Evolutionary conservation across 2,329 filamentous ascomycete species (phyloP).

Genomic region (Beauveria sp.): DNA sequence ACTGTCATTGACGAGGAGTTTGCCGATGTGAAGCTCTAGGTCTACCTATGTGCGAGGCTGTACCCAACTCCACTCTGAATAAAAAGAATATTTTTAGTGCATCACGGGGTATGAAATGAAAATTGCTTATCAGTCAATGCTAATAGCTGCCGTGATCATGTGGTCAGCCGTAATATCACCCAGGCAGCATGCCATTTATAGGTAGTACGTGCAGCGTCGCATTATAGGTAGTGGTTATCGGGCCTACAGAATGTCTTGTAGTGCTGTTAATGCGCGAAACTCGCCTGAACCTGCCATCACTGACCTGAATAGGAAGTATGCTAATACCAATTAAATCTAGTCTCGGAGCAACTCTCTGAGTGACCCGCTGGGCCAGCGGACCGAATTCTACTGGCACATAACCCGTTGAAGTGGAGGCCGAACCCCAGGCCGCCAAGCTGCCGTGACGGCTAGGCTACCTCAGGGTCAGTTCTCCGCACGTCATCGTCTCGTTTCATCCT

Average conservation of each 20-base stretch:
- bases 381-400: too few relatives aligned
- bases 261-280: background rate
- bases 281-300: background rate
- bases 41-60: background rate
- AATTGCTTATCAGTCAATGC: too few relatives aligned
- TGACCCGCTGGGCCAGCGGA: too few relatives aligned
- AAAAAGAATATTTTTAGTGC: background rate
- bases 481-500: background rate
- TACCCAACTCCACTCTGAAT: background rate
- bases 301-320: background rate
- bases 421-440: background rate
- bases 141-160: too few relatives aligned
- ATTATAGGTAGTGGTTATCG: too few relatives aligned
- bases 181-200: too few relatives aligned
- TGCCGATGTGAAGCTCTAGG: constrained; percentile 10
- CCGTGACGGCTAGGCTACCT: too few relatives aligned
- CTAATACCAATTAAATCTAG: too few relatives aligned
- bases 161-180: too few relatives aligned
- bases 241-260: background rate
- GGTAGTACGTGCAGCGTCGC: too few relatives aligned
- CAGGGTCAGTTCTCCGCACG: background rate
- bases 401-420: too few relatives aligned
- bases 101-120: background rate
- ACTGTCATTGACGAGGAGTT: constrained; percentile 16
- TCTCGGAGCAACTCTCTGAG: too few relatives aligned